Evolutionary conservation across 805 yeast genomes (phyloP), one percentile per base, ranked within the genome.

Genomic region (Barnettozyma siamensis): DNA sequence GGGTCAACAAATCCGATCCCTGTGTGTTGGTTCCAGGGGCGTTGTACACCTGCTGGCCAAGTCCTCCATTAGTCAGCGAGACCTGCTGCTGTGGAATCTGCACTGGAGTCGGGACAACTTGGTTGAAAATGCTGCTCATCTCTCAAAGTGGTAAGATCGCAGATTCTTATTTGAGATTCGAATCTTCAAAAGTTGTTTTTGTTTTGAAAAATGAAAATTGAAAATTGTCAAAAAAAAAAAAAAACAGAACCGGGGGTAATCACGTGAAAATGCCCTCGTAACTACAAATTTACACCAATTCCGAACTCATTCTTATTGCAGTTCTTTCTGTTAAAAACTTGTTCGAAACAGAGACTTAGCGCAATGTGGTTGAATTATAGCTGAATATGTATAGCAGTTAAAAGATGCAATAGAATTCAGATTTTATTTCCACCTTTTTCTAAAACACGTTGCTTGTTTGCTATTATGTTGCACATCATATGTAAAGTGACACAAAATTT

Each of bases 1-100:
- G 57, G 12, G 57, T 54, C 23, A 52, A 43, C 15, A 56, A 40
- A 37, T 56, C 60, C 7, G 49, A 41, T 7, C 57, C 55, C 23
- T 44, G 49, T 13, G 37, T 44, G 37, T 46, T 47, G 26, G 56
- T 47, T 4, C 51, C 54, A 11, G 48, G 53, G 5, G 44, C 44
- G 23, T 49, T 45, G 38, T 47, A 44, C 12, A 44, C 15, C 17
- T 33, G 38, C 11, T 37, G 24, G 26, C 35, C 38, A 2, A 27
- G 20, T 9, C 19, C 10, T 5, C 33, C 27, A 17, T 26, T 35
- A 28, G 15, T 13, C 28, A 20, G 35, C 5, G 11, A 32, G 20
- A 10, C 33, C 19, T 27, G 40, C 36, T 32, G 49, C 35, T 27
- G 47, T 32, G 49, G 43, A 9, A 44, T 35, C 30, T 42, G 42